These are phyloP conservation scores for Blepharisma stoltei DNA, from an alignment of 73 alveolate genomes.

Conservation along the genomic window DNA sequence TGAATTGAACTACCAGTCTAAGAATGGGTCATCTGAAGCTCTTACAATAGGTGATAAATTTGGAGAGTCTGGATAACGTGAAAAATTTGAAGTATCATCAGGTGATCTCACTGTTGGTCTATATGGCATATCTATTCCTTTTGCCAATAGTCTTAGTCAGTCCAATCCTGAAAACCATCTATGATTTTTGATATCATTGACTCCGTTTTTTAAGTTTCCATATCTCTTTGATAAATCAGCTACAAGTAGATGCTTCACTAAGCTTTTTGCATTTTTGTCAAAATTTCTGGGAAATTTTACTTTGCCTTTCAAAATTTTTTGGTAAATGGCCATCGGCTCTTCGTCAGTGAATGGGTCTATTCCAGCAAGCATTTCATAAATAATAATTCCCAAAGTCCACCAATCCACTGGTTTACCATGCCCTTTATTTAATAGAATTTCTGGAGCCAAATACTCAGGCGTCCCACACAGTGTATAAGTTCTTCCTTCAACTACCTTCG, in stretches of 20 bases:
- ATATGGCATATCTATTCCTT: slow-evolving; percentile 79
- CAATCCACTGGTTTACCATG: slow-evolving; percentile 83
- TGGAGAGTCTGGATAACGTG: slow-evolving; percentile 87
- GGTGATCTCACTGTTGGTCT: slow-evolving; percentile 73
- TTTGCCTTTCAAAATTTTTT: slow-evolving; percentile 86
- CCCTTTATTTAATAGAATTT: slow-evolving; percentile 64
- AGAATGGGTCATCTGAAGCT: slow-evolving; percentile 81
- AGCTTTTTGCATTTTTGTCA: slow-evolving; percentile 66
- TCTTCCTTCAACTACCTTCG: slow-evolving; percentile 61
- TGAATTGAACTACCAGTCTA: slow-evolving; percentile 63
- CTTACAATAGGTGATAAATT: slow-evolving; percentile 61
- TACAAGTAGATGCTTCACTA: slow-evolving; percentile 79
- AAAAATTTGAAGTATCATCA: slow-evolving; percentile 82
- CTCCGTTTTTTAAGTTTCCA: slow-evolving; percentile 88
- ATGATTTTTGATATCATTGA: slow-evolving; percentile 82
- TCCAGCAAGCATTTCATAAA: slow-evolving; percentile 93
- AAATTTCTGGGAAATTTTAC: slow-evolving; percentile 81
- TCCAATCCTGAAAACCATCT: slow-evolving; percentile 68
- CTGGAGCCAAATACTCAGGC: slow-evolving; percentile 64
- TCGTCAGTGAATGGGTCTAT: slow-evolving; percentile 92
- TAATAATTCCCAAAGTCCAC: slow-evolving; percentile 92
- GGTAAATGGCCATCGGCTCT: slow-evolving; percentile 96
- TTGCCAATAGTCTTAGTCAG: slow-evolving; percentile 54
- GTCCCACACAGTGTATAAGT: slow-evolving; percentile 72
- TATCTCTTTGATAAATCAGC: slow-evolving; percentile 84